Base-by-base conservation (phyloP, 805 yeast species). In the Ogataea salicorniae region DNA sequence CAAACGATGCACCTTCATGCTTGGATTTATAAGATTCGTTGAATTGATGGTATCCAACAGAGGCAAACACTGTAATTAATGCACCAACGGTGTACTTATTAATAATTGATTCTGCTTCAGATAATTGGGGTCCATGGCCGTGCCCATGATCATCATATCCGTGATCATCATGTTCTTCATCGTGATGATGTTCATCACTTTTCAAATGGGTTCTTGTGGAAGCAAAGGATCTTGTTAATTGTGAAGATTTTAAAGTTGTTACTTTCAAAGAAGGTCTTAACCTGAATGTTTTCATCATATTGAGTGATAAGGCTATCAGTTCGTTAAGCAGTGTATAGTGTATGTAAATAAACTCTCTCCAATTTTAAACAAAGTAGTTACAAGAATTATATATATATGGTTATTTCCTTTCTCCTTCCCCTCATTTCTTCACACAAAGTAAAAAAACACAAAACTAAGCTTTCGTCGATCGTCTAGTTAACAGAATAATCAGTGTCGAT, bases 1-100 rank as follows among this genome's bases (percentile, higher is more conserved):
- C 33, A 4, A 66, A 31, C 1, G 68, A 51, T 6, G 53, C 43
- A 26, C 68, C 67, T 6, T 58, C 59, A 47, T 78, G 76, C 48
- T 71, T 72, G 50, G 68, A 70, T 58, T 74, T 73, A 48, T 76
- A 80, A 45, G 73, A 68, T 57, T 73, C 76, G 58, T 81, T 77
- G 46, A 67, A 67, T 57, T 72, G 69, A 59, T 73, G 67, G 55
- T 74, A 74, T 57, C 78, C 74, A 56, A 69, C 70, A 18, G 74
- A 66, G 4, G 55, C 52, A 7, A 52, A 43, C 1, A 55, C 48
- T n/a, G 56, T 45, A 16, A 50, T 53, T 14, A 52, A 47, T 23
- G 57, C 53, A 7, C 55, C 52, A 7, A 57, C 46, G 2, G 68
- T 60, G 39, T 53, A 48, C 29, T 41, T 52, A 49, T 64, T 61